A percentile compares a stretch with the other conserved stretches of the same genome.
Evolutionary conservation across 2,329 filamentous ascomycete genomes (phyloP).

Genomic region (Colletotrichum eleusines): DNA sequence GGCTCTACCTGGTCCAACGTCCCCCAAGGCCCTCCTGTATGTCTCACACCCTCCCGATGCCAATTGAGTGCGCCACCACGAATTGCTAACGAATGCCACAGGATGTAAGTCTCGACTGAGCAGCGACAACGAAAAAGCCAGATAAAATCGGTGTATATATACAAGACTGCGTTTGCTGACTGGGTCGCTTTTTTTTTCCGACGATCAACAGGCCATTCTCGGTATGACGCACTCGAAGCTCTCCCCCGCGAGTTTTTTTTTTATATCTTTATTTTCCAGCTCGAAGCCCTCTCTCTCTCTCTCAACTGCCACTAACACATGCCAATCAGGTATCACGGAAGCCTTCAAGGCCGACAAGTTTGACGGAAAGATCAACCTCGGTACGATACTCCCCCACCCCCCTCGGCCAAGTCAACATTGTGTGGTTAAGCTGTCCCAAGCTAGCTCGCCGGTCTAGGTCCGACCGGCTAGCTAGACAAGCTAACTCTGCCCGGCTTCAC

Average conservation of each 20-base stretch:
- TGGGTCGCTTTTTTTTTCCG: conserved; percentile 41
- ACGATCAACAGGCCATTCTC: conserved; percentile 74
- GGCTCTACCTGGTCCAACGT: conserved; percentile 92
- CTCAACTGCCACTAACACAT: conserved; percentile 45
- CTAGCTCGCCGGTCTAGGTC: conserved; percentile 1
- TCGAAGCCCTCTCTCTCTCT: no score
- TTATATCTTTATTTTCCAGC: background rate
- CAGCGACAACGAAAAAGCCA: background rate
- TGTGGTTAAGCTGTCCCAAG: conserved; percentile 35
- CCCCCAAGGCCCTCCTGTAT: conserved; percentile 92
- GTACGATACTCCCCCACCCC: conserved; percentile 60
- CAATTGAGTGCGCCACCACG: conserved; percentile 48
- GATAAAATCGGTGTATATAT: no score
- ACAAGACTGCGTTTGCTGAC: conserved; percentile 38
- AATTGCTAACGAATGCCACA: conserved; percentile 48
- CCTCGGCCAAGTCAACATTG: no score
- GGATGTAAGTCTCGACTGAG: conserved; percentile 52
- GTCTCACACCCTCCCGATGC: conserved; percentile 52
- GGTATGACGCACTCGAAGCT: conserved; percentile 62
- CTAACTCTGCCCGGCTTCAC: conserved; percentile 2
- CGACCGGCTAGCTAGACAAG: background rate
- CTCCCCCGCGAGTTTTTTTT: background rate
- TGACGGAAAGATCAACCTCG: conserved; percentile 97
- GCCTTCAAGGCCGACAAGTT: conserved; percentile 98
- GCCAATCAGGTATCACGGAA: conserved; percentile 83